A percentile compares a stretch with the other conserved stretches of the same genome.
Conservation (phyloP, 2,329 filamentous ascomycete species). For the Myriangium duriaei region DNA sequence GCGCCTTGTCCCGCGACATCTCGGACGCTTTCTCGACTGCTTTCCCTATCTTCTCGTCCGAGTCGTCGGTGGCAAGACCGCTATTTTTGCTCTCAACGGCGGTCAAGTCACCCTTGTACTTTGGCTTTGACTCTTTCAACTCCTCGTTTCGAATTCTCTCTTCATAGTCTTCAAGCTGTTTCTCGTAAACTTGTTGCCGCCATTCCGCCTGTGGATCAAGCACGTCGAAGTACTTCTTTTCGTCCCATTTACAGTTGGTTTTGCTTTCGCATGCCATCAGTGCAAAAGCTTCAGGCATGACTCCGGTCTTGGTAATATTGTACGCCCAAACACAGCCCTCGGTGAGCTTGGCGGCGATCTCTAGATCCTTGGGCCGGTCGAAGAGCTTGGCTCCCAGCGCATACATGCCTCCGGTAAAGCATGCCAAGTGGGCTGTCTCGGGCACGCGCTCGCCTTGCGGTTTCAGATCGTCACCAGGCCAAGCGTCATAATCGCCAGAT, state of each 20-base stretch:
- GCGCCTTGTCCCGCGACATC: conserved; percentile 4
- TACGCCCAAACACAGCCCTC: conserved; percentile 47
- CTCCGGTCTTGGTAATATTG: conserved; percentile 34
- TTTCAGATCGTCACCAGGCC: neutral
- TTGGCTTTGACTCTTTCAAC: no score
- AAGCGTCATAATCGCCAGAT: conserved; percentile 41
- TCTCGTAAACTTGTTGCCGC: conserved; percentile 1
- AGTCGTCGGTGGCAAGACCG: no score
- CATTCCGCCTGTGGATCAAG: conserved; percentile 22
- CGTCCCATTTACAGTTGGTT: conserved; percentile 30
- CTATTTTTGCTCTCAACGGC: no score
- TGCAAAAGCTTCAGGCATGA: conserved; percentile 42
- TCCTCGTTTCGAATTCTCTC: no score
- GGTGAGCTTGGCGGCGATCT: conserved; percentile 37
- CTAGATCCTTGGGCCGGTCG: conserved; percentile 35
- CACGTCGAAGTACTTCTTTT: conserved; percentile 30
- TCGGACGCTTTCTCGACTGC: neutral
- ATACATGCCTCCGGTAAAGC: conserved; percentile 45
- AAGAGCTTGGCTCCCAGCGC: conserved; percentile 42
- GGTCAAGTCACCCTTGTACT: no score
- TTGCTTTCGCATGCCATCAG: conserved; percentile 31
- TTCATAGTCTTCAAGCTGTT: neutral
- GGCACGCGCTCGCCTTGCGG: conserved; percentile 19
- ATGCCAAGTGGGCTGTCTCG: conserved; percentile 39
- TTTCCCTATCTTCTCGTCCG: no score